These are phyloP conservation scores for Rhizodiscina lignyota DNA, from an alignment of 495 filamentous ascomycete species.

Conservation along the genomic window DNA sequence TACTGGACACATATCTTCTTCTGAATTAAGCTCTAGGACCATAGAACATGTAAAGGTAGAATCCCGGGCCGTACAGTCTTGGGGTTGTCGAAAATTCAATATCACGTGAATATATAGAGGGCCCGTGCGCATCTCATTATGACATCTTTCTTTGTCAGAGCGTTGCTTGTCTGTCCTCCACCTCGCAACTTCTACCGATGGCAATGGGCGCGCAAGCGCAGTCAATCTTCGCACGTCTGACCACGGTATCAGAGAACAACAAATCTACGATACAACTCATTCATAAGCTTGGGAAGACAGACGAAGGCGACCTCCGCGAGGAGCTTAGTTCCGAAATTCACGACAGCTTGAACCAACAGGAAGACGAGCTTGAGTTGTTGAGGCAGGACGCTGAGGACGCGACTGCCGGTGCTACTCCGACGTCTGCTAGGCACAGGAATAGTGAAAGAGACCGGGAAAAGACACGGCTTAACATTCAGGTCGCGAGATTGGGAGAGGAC, in stretches of 20 bases:
- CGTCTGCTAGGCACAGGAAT: constrained; percentile 21
- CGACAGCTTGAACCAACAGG: constrained; percentile 61
- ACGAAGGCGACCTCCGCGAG: constrained; percentile 47
- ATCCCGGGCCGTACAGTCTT: too few relatives aligned
- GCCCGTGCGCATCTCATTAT: too few relatives aligned
- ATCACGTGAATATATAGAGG: too few relatives aligned
- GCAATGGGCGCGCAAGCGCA: too few relatives aligned
- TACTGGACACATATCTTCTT: too few relatives aligned
- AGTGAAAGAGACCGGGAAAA: constrained; percentile 36
- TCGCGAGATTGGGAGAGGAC: constrained; percentile 46
- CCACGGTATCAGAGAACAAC: constrained; percentile 49
- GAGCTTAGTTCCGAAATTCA: constrained; percentile 76
- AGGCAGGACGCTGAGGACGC: constrained; percentile 62
- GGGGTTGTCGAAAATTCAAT: too few relatives aligned
- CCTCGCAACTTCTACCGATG: too few relatives aligned
- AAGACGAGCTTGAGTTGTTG: constrained; percentile 73
- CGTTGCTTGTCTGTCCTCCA: too few relatives aligned
- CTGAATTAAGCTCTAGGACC: too few relatives aligned
- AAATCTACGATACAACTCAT: constrained; percentile 58
- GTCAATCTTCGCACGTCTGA: constrained; percentile 51
- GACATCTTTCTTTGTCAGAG: too few relatives aligned
- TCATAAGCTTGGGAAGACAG: constrained; percentile 43
- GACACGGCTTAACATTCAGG: constrained; percentile 43
- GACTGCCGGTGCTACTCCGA: constrained; percentile 19
- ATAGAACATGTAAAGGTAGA: too few relatives aligned